A percentile compares a stretch with the other conserved stretches of the same genome.
These are phyloP conservation scores for Xerophyta viscosa DNA, from an alignment of 106 monocot species.

Conservation along the genomic window DNA sequence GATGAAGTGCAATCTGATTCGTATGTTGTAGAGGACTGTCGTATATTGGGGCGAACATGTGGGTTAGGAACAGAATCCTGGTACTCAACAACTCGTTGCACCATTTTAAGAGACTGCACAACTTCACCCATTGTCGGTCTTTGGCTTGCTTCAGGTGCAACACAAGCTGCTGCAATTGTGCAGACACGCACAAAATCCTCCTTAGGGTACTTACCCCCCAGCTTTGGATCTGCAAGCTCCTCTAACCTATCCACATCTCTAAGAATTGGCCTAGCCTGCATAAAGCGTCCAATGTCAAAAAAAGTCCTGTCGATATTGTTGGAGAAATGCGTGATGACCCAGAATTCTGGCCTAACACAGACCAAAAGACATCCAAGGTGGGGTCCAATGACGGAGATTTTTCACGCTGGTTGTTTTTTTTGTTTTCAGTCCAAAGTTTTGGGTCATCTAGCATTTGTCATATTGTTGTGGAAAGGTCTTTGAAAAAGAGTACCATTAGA, in stretches of 20 bases:
- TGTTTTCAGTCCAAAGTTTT: no score
- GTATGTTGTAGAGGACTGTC: slow-evolving; percentile 62
- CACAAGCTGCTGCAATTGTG: slow-evolving; percentile 83
- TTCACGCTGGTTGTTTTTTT: no score
- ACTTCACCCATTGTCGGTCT: slow-evolving; percentile 98
- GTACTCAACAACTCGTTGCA: slow-evolving; percentile 54
- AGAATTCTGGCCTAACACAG: no score
- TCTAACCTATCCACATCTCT: slow-evolving; percentile 58
- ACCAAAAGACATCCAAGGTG: no score
- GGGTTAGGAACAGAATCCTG: slow-evolving; percentile 45
- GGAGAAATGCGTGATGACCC: no score
- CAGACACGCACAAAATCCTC: slow-evolving; percentile 74
- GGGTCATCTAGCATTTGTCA: no score
- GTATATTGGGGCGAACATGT: slow-evolving; percentile 36
- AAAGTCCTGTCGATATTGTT: no score
- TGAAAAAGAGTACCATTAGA: no score
- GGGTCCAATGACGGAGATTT: no score
- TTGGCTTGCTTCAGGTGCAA: slow-evolving; percentile 74
- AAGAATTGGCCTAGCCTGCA: slow-evolving; percentile 65
- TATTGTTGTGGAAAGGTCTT: no score
- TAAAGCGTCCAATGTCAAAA: no score
- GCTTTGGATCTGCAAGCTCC: slow-evolving; percentile 58
- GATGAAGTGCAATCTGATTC: slow-evolving; percentile 84
- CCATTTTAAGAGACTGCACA: slow-evolving; percentile 98
- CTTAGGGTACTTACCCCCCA: slow-evolving; percentile 53